A percentile compares a stretch with the other conserved stretches of the same genome.
Evolutionary conservation across 768 basidiomycete species (phyloP).

Genomic region (Leccinum ochraceum): DNA sequence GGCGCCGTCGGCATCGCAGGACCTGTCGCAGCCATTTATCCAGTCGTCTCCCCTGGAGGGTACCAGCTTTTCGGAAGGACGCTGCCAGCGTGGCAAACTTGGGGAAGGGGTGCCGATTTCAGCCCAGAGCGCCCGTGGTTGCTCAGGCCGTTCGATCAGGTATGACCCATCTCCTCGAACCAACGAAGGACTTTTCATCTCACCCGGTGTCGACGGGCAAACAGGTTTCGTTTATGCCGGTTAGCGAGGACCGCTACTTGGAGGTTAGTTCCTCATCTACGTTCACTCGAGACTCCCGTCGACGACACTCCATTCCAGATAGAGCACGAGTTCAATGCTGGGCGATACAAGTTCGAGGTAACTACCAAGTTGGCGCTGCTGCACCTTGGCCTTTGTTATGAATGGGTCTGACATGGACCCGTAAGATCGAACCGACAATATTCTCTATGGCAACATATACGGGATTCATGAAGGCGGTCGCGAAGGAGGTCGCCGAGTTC

Average conservation of each 20-base stretch:
- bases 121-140: conserved; percentile 55
- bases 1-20: conserved; percentile 75
- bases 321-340: conserved; percentile 52
- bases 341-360: conserved; percentile 54
- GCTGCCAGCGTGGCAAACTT: conserved; percentile 64
- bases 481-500: conserved; percentile 44
- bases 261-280: conserved; percentile 35
- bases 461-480: conserved; percentile 41
- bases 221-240: conserved; percentile 52
- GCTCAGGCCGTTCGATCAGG: conserved; percentile 63
- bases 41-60: conserved; percentile 63
- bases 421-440: conserved; percentile 47
- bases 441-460: conserved; percentile 58
- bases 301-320: conserved; percentile 33
- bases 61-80: conserved; percentile 67
- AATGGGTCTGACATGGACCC: conserved; percentile 6
- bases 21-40: conserved; percentile 64
- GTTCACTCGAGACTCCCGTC: not conserved
- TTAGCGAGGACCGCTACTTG: conserved; percentile 49
- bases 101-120: conserved; percentile 54
- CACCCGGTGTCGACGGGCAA: not conserved
- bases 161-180: conserved; percentile 11
- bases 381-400: not conserved
- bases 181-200: not conserved
- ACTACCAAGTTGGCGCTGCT: not conserved